Evolutionary conservation across 2,329 filamentous ascomycete genomes (phyloP), one percentile per base, ranked within the genome.

Genomic region (Claviceps maximensis): DNA sequence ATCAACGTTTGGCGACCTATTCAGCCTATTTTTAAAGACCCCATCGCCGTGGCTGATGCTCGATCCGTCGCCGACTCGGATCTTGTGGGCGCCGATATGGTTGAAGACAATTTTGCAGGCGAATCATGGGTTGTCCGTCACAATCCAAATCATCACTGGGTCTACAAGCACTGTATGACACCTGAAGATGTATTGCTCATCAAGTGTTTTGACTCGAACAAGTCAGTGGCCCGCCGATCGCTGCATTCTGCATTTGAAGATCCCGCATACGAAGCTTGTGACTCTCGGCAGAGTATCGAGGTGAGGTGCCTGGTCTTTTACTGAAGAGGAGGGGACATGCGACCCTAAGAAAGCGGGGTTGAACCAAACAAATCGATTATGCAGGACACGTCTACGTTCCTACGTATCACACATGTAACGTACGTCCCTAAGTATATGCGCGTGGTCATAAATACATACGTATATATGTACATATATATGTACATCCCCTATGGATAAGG

Each of bases 221-320:
- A 74, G 64, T 65, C 69, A 38, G 76, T 79, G 13, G 73, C 76
- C 1, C 68, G 76, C 7, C 64, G 77, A 6, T 71, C 77, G 38
- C 76, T 76, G 25, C 78, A 81, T 60, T 72, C 71, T 12, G 74
- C 77, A 1, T 80, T 82, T 67, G 66, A 67, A 15, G 72, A 79
- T 61, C 66, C 70, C 9, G 49, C 38, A 74, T 62, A 85, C 0
- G 70, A 72, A 49, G 78, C 75, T 13, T 80, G 76, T 25, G 74
- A 75, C 51, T 74, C 74, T 9, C 60, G 81, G 57, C 76, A 84
- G 68, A 82, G 79, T 60, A 84, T 84, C 55, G 81, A 84, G 67
- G 79, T 84, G 1, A 68, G 81, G 58, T 80, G 78, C 54, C 65
- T 84, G 61, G 76, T 84, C 0, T 83, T 82, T 59, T 82, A 83